Evolutionary conservation across 805 yeast species (phyloP).

Genomic region (Lachancea quebecensis): DNA sequence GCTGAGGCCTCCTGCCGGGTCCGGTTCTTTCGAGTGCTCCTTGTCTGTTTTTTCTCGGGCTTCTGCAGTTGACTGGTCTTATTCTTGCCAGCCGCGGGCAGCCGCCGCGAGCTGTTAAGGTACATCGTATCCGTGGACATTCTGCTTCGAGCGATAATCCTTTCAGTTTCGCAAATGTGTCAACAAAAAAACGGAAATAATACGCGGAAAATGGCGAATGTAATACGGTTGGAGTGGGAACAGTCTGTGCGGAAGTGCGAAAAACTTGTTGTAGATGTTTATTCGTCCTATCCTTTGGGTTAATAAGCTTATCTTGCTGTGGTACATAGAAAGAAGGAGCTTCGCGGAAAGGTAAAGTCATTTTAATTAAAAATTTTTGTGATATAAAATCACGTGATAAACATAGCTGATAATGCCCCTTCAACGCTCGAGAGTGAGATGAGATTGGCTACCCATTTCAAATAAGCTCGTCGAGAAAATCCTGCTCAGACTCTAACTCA

Average conservation of each 20-base stretch:
- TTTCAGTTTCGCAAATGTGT: conserved; percentile 6
- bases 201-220: not conserved
- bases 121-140: conserved; percentile 32
- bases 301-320: too few species aligned
- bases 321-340: too few species aligned
- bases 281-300: too few species aligned
- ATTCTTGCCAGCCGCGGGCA: conserved; percentile 23
- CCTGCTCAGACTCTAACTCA: conserved; percentile 21
- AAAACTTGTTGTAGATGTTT: too few species aligned
- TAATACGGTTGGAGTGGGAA: not conserved
- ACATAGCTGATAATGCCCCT: not conserved
- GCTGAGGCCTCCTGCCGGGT: conserved; percentile 11
- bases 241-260: too few species aligned
- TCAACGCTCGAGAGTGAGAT: not conserved
- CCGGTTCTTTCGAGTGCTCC: conserved; percentile 11
- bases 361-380: too few species aligned
- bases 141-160: not conserved
- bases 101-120: conserved; percentile 27
- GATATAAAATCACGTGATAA: not conserved
- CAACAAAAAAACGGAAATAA: conserved; percentile 4
- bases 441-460: not conserved
- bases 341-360: too few species aligned
- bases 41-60: conserved; percentile 11
- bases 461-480: conserved; percentile 10
- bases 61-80: conserved; percentile 13